Conservation (phyloP, 306 rosid species). For the Vicia sativa region DNA sequence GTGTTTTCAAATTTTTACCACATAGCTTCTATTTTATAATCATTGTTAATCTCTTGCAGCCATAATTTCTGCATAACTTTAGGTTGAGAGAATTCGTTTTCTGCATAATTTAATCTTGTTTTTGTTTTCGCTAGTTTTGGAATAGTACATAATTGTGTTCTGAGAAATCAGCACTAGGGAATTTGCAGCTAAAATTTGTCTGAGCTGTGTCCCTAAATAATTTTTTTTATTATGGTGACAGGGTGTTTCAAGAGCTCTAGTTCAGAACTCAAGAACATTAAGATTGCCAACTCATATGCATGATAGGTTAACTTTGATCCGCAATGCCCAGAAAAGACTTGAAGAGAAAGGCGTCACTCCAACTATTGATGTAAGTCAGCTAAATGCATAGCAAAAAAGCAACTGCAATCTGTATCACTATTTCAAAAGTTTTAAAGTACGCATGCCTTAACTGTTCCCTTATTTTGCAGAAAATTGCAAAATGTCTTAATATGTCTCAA, state of each 20-base stretch:
- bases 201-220: not conserved
- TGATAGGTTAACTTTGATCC: slow-evolving; percentile 85
- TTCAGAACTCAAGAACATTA: slow-evolving; percentile 87
- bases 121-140: slow-evolving; percentile 3
- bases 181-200: slow-evolving; percentile 32
- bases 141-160: slow-evolving; percentile 3
- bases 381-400: slow-evolving; percentile 22
- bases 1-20: not conserved
- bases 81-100: slow-evolving; percentile 28
- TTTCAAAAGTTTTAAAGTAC: slow-evolving; percentile 4
- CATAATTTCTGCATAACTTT: not conserved
- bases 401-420: slow-evolving; percentile 13
- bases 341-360: slow-evolving; percentile 91
- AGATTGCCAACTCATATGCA: slow-evolving; percentile 87
- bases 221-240: slow-evolving; percentile 38
- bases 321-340: slow-evolving; percentile 74
- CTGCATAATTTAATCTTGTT: not conserved
- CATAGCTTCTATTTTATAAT: not conserved
- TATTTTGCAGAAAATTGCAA: slow-evolving; percentile 76
- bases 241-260: slow-evolving; percentile 94
- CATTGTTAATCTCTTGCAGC: not conserved
- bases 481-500: slow-evolving; percentile 80
- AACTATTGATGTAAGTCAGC: slow-evolving; percentile 81
- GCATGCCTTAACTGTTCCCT: slow-evolving; percentile 31
- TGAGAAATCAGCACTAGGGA: slow-evolving; percentile 9